Conservation (phyloP, 2,329 filamentous ascomycete genomes). For the Ophiostoma himal-ulmi region DNA sequence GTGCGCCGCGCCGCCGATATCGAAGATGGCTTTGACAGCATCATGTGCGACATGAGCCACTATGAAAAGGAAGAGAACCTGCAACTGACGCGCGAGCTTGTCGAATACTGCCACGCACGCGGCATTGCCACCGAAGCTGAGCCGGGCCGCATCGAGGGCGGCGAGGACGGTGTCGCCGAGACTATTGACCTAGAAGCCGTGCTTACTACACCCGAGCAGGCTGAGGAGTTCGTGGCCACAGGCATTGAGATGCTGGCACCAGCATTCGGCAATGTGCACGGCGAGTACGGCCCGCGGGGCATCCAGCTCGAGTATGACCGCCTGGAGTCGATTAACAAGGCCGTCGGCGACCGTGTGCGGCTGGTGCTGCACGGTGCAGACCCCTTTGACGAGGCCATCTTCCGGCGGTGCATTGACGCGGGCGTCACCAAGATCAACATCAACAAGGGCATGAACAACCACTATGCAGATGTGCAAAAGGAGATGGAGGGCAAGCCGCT, state of each 20-base stretch:
- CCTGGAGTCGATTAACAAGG: conserved; percentile 40
- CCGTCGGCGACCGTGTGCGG: conserved; percentile 42
- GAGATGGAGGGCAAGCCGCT: conserved; percentile 43
- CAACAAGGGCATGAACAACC: conserved; percentile 48
- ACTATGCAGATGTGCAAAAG: conserved; percentile 41
- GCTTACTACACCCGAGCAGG: conserved; percentile 63
- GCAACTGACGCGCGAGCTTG: conserved; percentile 53
- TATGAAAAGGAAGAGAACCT: conserved; percentile 64
- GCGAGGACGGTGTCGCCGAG: conserved; percentile 69
- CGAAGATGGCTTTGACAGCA: conserved; percentile 58
- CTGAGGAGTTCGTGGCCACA: conserved; percentile 62
- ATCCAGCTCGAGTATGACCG: conserved; percentile 56
- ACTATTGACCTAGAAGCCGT: conserved; percentile 41
- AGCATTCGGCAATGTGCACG: conserved; percentile 71
- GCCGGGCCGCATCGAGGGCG: conserved; percentile 50
- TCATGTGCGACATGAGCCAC: conserved; percentile 70
- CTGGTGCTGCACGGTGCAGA: conserved; percentile 46
- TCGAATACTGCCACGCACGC: conserved; percentile 55
- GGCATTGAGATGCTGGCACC: conserved; percentile 71
- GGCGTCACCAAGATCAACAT: conserved; percentile 48
- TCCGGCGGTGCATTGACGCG: conserved; percentile 39
- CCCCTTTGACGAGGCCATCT: conserved; percentile 43
- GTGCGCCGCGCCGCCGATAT: conserved; percentile 56
- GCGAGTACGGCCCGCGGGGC: conserved; percentile 62
- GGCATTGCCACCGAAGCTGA: conserved; percentile 65